These are phyloP conservation scores for Metschnikowia dekortorum DNA, from an alignment of 805 yeast species.

Conservation along the genomic window DNA sequence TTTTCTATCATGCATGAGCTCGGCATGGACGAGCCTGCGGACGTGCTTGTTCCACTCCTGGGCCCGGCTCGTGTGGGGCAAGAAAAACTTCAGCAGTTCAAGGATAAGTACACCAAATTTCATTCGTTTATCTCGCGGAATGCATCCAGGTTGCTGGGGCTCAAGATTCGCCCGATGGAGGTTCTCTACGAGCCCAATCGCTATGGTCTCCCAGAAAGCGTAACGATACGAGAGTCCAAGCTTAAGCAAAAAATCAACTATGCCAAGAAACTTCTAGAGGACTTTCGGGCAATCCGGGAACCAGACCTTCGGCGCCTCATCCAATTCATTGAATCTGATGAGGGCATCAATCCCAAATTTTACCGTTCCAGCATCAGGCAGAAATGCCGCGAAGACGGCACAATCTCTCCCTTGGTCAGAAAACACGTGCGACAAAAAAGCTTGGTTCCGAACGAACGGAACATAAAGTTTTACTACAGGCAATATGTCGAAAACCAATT, in stretches of 20 bases:
- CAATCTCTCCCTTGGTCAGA: conserved; percentile 16
- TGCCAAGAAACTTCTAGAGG: conserved; percentile 18
- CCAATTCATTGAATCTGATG: conserved; percentile 12
- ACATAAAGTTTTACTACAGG: conserved; percentile 24
- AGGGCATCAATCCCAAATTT: conserved; percentile 20
- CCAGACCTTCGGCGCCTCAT: conserved; percentile 17
- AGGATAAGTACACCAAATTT: conserved; percentile 14
- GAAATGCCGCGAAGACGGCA: conserved; percentile 12
- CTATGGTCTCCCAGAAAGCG: conserved; percentile 30
- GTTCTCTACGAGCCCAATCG: conserved; percentile 28
- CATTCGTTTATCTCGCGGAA: conserved; percentile 21
- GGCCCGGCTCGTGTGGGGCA: not conserved
- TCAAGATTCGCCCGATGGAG: conserved; percentile 29
- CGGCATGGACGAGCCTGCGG: not conserved
- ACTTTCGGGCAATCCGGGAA: conserved; percentile 21
- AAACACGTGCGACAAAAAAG: conserved; percentile 21
- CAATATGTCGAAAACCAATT: conserved; percentile 29
- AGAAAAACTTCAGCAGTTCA: not conserved
- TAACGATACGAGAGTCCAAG: conserved; percentile 23
- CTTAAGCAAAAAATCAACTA: conserved; percentile 22
- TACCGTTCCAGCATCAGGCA: conserved; percentile 26
- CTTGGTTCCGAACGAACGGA: conserved; percentile 28
- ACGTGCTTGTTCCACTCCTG: not conserved
- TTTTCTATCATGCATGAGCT: conserved; percentile 13
- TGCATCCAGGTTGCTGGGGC: conserved; percentile 18